A percentile compares a stretch with the other conserved stretches of the same genome.
Evolutionary conservation across 2,329 filamentous ascomycete genomes (phyloP).

Genomic region (Myriosclerotinia duriaeana): DNA sequence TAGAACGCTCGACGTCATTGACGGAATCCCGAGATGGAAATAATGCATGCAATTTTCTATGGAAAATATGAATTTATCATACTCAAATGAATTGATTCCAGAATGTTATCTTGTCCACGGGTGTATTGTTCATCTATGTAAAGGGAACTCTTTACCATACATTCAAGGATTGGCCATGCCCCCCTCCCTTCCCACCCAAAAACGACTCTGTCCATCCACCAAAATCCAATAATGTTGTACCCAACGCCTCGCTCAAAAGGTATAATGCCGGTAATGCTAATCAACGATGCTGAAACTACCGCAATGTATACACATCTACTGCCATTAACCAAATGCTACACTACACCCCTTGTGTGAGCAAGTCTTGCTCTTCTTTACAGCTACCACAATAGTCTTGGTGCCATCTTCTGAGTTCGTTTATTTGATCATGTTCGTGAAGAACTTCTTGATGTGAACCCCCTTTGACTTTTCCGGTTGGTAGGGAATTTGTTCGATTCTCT

Average conservation of each 20-base stretch:
- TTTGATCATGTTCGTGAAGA: constrained; percentile 39
- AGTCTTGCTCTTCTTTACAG: constrained; percentile 46
- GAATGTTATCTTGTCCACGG: too few species aligned
- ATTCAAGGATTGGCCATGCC: neutral
- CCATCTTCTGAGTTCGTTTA: constrained; percentile 53
- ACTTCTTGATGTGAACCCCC: constrained; percentile 29
- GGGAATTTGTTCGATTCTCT: constrained; percentile 35
- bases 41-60: too few species aligned
- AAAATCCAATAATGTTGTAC: constrained; percentile 7
- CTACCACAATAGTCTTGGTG: constrained; percentile 63
- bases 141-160: neutral
- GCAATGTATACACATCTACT: constrained; percentile 11
- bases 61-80: too few species aligned
- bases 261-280: neutral
- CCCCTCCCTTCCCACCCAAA: neutral
- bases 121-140: neutral
- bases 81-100: too few species aligned
- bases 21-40: neutral
- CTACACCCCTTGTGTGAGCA: constrained; percentile 32
- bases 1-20: constrained; percentile 3
- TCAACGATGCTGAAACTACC: constrained; percentile 2
- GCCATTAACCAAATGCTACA: constrained; percentile 34
- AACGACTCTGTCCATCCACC: constrained; percentile 2
- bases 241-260: constrained; percentile 24
- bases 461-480: constrained; percentile 36